Evolutionary conservation across 2,329 filamentous ascomycete genomes (phyloP), one percentile per base, ranked within the genome.

Genomic region (Colletotrichum cuscutae): DNA sequence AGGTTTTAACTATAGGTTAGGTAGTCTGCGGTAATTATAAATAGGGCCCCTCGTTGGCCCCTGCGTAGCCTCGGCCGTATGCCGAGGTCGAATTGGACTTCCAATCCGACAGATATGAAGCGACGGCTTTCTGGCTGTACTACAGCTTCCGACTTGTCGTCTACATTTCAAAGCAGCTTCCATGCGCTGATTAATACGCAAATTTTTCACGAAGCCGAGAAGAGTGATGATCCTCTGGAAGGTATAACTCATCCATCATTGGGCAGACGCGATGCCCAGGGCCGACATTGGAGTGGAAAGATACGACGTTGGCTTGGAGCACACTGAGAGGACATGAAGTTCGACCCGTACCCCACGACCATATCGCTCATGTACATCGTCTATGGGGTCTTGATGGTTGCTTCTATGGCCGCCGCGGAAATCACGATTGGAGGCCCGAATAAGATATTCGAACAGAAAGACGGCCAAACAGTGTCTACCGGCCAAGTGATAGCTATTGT

Each of bases 401-500:
- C 56, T 0, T 58, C 71, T 9, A 56, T 73, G 56, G 9, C 5
- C 19, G 66, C 71, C 1, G 67, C 49, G 11, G 57, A 61, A 26
- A 42, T 22, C 0, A 30, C 56, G 2, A 15, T 42, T 2, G n/a
- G 61, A 12, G 8, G 5, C 4, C 13, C 59, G 35, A 11, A 49
- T 0, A 4, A 13, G 2, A 9, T 35, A 2, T 24, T 4, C 28
- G 15, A 22, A 62, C 28, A 30, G 35, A 15, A 46, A 13, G 37
- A 19, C 37, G 37, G 6, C 5, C 37, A 7, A 19, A 5, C 5
- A 19, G 4, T 46, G 15, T 59, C n/a, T 11, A 30, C 42, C 4
- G 61, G 67, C 1, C 71, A 71, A 13, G 37, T 60, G 1, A 37
- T 53, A n/a, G 56, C 71, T 13, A 53, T 73, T 1, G 67, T 73